Percentiles rank a stretch among this genome's conserved stretches.
These are phyloP conservation scores for Fusarium decemcellulare DNA, from an alignment of 2,329 filamentous ascomycete genomes.

Conservation along the genomic window DNA sequence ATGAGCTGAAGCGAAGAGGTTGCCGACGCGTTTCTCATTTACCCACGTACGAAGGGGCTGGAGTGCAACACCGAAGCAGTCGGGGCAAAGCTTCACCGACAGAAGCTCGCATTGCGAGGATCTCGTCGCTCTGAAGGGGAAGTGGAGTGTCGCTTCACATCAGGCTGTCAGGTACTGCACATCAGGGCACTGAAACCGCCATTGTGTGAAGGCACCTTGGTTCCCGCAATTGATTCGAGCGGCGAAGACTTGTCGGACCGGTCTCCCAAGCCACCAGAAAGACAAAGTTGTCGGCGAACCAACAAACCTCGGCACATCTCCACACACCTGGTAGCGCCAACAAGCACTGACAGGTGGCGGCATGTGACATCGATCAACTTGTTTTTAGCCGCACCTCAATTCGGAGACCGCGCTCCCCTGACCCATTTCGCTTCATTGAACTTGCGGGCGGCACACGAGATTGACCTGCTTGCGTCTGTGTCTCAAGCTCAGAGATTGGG, in stretches of 20 bases:
- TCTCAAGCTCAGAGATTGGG: slow-evolving; percentile 21
- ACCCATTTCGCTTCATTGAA: slow-evolving; percentile 23
- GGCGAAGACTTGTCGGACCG: slow-evolving; percentile 29
- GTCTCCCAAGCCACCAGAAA: background rate
- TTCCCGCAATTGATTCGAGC: slow-evolving; percentile 13
- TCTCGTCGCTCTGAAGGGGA: slow-evolving; percentile 22
- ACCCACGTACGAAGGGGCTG: slow-evolving; percentile 9
- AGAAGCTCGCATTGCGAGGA: slow-evolving; percentile 14
- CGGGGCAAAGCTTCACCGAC: slow-evolving; percentile 19
- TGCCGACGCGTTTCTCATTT: slow-evolving; percentile 19
- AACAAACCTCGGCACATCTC: slow-evolving; percentile 27
- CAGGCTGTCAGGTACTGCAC: background rate
- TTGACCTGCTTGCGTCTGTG: slow-evolving; percentile 9
- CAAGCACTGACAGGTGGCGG: slow-evolving; percentile 15
- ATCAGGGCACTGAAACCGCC: slow-evolving; percentile 35
- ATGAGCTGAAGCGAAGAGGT: slow-evolving; percentile 3
- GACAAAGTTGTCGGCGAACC: background rate
- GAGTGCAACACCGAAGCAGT: slow-evolving; percentile 17
- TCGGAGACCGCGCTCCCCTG: slow-evolving; percentile 11
- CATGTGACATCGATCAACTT: slow-evolving; percentile 37
- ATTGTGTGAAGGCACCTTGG: slow-evolving; percentile 30
- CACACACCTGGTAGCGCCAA: slow-evolving; percentile 14
- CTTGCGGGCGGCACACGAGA: slow-evolving; percentile 4
- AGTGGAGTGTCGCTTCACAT: slow-evolving; percentile 21
- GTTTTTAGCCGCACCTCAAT: slow-evolving; percentile 30